Evolutionary conservation across 2,329 filamentous ascomycete genomes (phyloP).

Genomic region (Penicillium sp.): DNA sequence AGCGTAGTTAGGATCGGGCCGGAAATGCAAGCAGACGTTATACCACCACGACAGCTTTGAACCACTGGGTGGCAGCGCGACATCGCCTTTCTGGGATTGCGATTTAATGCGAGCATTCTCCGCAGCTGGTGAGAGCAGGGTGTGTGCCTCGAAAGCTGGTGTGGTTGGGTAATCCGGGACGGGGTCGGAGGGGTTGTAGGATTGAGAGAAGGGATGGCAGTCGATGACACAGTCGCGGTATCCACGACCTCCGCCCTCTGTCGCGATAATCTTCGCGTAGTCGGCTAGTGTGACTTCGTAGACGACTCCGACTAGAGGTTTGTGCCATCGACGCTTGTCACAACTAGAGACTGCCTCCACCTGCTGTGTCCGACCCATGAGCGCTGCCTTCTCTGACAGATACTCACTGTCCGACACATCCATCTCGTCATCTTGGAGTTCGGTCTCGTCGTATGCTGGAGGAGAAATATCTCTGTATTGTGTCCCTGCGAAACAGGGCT

Average conservation of each 20-base stretch:
- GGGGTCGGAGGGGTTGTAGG: constrained; percentile 48
- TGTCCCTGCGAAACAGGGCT: constrained; percentile 91
- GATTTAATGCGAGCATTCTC: constrained; percentile 27
- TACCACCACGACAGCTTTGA: constrained; percentile 12
- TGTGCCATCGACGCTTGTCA: constrained; percentile 67
- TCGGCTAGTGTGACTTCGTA: constrained; percentile 87
- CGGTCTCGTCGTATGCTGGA: not conserved
- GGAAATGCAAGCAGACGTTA: constrained; percentile 47
- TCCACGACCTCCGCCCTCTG: constrained; percentile 81
- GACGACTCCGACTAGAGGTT: constrained; percentile 85
- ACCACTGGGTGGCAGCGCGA: not conserved
- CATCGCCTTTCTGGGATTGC: constrained; percentile 2
- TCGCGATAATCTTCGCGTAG: constrained; percentile 82
- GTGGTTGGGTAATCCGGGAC: constrained; percentile 66
- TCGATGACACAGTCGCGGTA: constrained; percentile 82
- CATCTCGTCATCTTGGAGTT: constrained; percentile 11
- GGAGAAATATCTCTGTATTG: constrained; percentile 54
- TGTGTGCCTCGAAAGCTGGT: constrained; percentile 76
- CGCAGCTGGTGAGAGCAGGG: constrained; percentile 68
- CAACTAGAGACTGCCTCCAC: constrained; percentile 33
- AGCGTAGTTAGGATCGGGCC: constrained; percentile 69
- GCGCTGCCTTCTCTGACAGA: constrained; percentile 36
- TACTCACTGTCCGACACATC: constrained; percentile 7
- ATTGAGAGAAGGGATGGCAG: constrained; percentile 67
- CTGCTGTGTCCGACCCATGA: constrained; percentile 21